A percentile compares a stretch with the other conserved stretches of the same genome.
Evolutionary conservation across 2,329 filamentous ascomycete genomes (phyloP).

Genomic region (Aspergillus carbonarius): DNA sequence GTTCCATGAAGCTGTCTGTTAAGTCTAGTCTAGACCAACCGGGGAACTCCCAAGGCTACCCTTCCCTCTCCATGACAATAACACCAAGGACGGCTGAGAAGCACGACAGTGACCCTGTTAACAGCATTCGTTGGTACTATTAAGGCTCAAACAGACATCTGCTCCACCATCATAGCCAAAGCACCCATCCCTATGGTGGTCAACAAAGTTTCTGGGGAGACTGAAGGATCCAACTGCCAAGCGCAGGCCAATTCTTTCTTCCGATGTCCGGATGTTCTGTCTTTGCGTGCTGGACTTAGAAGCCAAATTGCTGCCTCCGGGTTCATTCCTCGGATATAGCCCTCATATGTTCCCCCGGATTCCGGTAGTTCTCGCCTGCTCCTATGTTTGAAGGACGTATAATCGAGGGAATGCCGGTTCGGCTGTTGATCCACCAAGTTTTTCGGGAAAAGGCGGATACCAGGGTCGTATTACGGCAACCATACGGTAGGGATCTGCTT

Average conservation of each 20-base stretch:
- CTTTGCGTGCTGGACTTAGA: background rate
- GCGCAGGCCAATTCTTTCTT: background rate
- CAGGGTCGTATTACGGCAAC: conserved; percentile 21
- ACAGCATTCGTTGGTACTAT: background rate
- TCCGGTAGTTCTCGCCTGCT: conserved; percentile 26
- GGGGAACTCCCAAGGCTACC: background rate
- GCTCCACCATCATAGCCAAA: background rate
- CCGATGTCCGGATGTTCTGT: background rate
- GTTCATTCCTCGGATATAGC: background rate
- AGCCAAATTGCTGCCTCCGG: background rate
- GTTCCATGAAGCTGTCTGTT: conserved; percentile 5
- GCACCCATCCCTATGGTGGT: background rate
- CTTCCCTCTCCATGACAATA: background rate
- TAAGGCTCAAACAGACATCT: background rate
- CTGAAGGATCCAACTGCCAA: background rate
- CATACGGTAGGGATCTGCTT: conserved; percentile 6
- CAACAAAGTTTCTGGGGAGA: background rate
- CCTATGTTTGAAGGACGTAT: conserved; percentile 2
- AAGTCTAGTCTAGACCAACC: background rate
- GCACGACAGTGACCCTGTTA: too few species aligned
- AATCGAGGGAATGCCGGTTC: conserved; percentile 15
- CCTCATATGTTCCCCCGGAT: background rate
- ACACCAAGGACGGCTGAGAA: too few species aligned
- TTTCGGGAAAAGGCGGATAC: conserved; percentile 37
- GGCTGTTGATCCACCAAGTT: conserved; percentile 9